phyloP scores from a whole-genome alignment of 305 asterid species.

The Vinca major region DNA sequence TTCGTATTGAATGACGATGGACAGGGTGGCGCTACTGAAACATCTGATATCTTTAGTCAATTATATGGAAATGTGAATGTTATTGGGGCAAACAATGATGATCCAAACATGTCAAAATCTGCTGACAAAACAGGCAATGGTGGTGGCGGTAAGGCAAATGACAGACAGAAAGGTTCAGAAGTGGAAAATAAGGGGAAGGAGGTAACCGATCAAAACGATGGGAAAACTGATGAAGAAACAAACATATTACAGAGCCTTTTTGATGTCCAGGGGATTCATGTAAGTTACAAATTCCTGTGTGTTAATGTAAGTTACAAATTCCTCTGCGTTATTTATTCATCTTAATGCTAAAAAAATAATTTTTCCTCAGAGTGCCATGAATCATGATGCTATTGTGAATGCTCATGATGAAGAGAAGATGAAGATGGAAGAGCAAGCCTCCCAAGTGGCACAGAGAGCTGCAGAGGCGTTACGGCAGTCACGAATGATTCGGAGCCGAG shows the following conservation, averaged over 20 bases:
- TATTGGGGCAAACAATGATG: slow-evolving; percentile 40
- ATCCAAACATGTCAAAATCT: slow-evolving; percentile 24
- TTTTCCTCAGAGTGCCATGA: slow-evolving; percentile 75
- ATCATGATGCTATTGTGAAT: slow-evolving; percentile 86
- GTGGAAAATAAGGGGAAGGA: slow-evolving; percentile 26
- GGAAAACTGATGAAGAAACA: slow-evolving; percentile 51
- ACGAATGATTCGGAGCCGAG: slow-evolving; percentile 74
- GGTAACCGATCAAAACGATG: slow-evolving; percentile 25
- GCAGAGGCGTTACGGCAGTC: slow-evolving; percentile 93
- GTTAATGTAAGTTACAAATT: slow-evolving; percentile 40
- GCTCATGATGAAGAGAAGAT: slow-evolving; percentile 78
- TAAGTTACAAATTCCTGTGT: slow-evolving; percentile 29
- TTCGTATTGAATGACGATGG: slow-evolving; percentile 76
- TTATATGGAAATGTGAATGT: slow-evolving; percentile 56
- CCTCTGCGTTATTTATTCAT: neutral
- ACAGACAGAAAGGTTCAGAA: slow-evolving; percentile 25
- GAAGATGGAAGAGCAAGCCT: slow-evolving; percentile 75
- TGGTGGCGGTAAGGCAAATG: slow-evolving; percentile 25
- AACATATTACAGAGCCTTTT: slow-evolving; percentile 63
- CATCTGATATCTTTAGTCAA: slow-evolving; percentile 75
- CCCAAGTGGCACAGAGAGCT: slow-evolving; percentile 87
- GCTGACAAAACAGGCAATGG: slow-evolving; percentile 18
- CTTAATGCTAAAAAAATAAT: neutral
- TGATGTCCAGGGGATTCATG: slow-evolving; percentile 78
- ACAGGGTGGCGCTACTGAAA: slow-evolving; percentile 64